A percentile compares a stretch with the other conserved stretches of the same genome.
phyloP scores from a whole-genome alignment of 2,329 filamentous ascomycete genomes.

The Diaporthe velutina region DNA sequence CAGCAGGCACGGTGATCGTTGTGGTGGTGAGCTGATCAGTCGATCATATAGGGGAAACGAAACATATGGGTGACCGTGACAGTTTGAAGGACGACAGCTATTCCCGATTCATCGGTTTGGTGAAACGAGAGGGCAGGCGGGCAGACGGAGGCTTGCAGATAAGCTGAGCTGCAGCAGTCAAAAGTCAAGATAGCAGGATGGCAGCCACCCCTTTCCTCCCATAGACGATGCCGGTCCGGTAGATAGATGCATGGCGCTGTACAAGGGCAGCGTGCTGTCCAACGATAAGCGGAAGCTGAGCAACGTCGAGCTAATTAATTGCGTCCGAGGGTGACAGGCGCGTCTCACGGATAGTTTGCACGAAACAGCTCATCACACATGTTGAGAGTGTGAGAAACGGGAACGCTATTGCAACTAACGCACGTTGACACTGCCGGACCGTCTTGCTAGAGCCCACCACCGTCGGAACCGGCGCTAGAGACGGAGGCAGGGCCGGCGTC shows the following conservation, averaged over 20 bases:
- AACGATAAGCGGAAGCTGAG: neutral
- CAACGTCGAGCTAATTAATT: neutral
- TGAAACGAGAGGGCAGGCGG: slow-evolving; percentile 6
- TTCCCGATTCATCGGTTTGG: slow-evolving; percentile 3
- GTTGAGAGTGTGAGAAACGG: neutral
- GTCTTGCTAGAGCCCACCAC: neutral
- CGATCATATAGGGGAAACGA: slow-evolving; percentile 25
- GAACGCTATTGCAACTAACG: neutral
- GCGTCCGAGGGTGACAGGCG: slow-evolving; percentile 6
- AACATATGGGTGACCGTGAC: slow-evolving; percentile 8
- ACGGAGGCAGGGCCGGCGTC: slow-evolving; percentile 3
- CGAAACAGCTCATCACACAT: neutral
- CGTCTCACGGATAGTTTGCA: slow-evolving; percentile 14
- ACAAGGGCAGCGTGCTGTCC: neutral
- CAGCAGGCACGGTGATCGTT: neutral
- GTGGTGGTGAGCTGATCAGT: slow-evolving; percentile 10
- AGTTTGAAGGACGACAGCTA: slow-evolving; percentile 17
- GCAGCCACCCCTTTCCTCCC: neutral
- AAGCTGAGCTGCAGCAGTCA: neutral
- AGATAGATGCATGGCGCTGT: neutral
- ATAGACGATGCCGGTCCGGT: neutral
- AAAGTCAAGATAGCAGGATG: neutral
- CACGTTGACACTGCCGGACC: slow-evolving; percentile 9
- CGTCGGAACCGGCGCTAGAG: slow-evolving; percentile 20
- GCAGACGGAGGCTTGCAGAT: neutral